Base-by-base conservation (phyloP, 148 eudicot species). In the Heliamphora exappendiculata region DNA sequence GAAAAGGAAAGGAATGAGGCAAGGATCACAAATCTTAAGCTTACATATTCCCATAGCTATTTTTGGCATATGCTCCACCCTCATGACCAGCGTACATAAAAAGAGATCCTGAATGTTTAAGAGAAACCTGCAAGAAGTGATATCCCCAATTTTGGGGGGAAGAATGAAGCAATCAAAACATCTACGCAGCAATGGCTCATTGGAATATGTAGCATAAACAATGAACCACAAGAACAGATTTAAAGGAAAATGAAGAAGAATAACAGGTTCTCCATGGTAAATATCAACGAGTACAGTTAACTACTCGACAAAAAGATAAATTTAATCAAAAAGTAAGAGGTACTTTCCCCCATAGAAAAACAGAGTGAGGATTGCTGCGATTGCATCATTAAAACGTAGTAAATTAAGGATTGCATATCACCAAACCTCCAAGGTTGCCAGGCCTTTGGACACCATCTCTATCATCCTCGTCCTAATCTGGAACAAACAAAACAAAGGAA, bases 21-120 rank as follows among this genome's bases (percentile, higher is more conserved):
- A 72, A 41, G 54, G 28, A 58, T 34, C 16, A 53, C 17, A 31
- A 26, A 22, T 26, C 54, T 41, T 51, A 55, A 76, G 53, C 97
- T 78, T 87, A 95, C 99, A 95, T 85, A 73, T 95, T 95, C 70
- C 99, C 99, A 74, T 81, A 95, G 79, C 99, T 95, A 79, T 95
- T 95, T 83, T 95, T 95, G 31, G 99, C 99, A 85, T 92, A 95
- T 72, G 99, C 97, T 78, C 99, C 99, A 67, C 99, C 99, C 72
- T 89, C 84, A 77, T 92, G 97, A 72, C 99, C 97, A 76, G 99
- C 99, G 67, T 95, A 95, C 99, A 95, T 95, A 81, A 95, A 95
- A 83, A 95, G 89, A 49, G 99, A 95, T 28, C 99, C 99, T 55
- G 99, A 95, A 79, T 95, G 99, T 76, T 95, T 95, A 26, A 95